These are phyloP conservation scores for Aspergillus ochraceoroseus DNA, from an alignment of 2,329 filamentous ascomycete genomes.

Conservation along the genomic window DNA sequence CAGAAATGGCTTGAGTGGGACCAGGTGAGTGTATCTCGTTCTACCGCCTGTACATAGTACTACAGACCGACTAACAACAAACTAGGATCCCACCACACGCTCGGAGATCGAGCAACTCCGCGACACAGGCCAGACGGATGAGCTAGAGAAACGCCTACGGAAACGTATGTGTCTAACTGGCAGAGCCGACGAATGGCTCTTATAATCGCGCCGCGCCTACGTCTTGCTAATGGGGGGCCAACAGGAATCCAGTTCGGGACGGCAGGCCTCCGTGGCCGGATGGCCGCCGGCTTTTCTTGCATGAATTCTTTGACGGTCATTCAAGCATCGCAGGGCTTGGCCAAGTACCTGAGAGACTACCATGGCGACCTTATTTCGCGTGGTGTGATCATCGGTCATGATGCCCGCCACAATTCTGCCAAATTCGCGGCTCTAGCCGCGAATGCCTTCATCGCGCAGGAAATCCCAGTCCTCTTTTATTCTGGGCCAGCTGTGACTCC, in stretches of 20 bases:
- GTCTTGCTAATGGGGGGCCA: conserved; percentile 8
- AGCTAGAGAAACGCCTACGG: conserved; percentile 51
- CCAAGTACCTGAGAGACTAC: conserved; percentile 52
- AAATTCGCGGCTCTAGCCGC: conserved; percentile 58
- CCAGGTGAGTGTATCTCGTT: conserved; percentile 38
- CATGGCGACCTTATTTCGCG: conserved; percentile 41
- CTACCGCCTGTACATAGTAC: conserved; percentile 5
- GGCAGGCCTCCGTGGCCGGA: conserved; percentile 58
- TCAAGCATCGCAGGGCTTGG: conserved; percentile 61
- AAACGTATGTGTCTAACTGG: no score
- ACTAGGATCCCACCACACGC: conserved; percentile 48
- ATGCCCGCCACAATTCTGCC: conserved; percentile 59
- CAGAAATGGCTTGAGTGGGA: conserved; percentile 57
- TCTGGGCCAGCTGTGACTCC: conserved; percentile 56
- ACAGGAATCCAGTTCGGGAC: conserved; percentile 58
- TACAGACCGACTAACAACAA: conserved; percentile 11
- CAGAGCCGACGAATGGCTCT: no score
- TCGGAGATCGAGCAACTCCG: conserved; percentile 53
- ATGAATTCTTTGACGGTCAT: conserved; percentile 58
- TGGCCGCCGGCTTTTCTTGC: conserved; percentile 61
- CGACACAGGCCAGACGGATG: conserved; percentile 41
- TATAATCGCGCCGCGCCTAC: no score
- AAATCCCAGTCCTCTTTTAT: conserved; percentile 57
- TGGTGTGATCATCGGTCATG: conserved; percentile 58
- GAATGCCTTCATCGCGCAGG: conserved; percentile 55